These are phyloP conservation scores for Ogataea trehalophila DNA, from an alignment of 805 yeast genomes.

Conservation along the genomic window DNA sequence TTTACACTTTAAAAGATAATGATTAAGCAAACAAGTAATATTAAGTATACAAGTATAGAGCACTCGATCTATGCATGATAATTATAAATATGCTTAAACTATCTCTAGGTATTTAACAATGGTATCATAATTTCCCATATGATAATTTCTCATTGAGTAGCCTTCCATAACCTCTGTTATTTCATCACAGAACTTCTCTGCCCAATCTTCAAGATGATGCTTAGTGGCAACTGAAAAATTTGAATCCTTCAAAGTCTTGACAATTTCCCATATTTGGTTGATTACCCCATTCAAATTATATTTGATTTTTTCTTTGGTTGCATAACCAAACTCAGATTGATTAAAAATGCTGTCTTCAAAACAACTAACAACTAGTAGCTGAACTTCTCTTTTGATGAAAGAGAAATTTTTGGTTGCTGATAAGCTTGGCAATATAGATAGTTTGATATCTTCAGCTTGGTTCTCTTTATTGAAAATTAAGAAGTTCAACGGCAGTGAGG, in stretches of 20 bases:
- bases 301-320: slow-evolving; percentile 19
- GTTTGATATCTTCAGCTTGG: slow-evolving; percentile 11
- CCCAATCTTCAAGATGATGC: slow-evolving; percentile 20
- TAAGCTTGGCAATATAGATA: slow-evolving; percentile 24
- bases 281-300: slow-evolving; percentile 9
- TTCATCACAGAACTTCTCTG: slow-evolving; percentile 12
- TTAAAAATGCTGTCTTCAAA: slow-evolving; percentile 17
- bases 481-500: slow-evolving; percentile 19
- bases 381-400: slow-evolving; percentile 34
- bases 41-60: too few relatives aligned
- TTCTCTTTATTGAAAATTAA: slow-evolving; percentile 17
- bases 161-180: slow-evolving; percentile 23
- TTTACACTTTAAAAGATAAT: too few relatives aligned
- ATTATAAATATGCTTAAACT: background rate
- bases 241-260: slow-evolving; percentile 19
- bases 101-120: slow-evolving; percentile 14
- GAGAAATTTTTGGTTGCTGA: slow-evolving; percentile 32
- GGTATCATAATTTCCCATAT: slow-evolving; percentile 19
- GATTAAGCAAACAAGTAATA: too few relatives aligned
- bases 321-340: slow-evolving; percentile 5
- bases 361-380: slow-evolving; percentile 26
- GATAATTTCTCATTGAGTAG: slow-evolving; percentile 26
- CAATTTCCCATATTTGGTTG: slow-evolving; percentile 23
- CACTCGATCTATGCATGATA: too few relatives aligned
- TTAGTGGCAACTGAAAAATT: slow-evolving; percentile 17